These are phyloP conservation scores for Naganishia antarctica DNA, from an alignment of 768 basidiomycete species.

Conservation along the genomic window DNA sequence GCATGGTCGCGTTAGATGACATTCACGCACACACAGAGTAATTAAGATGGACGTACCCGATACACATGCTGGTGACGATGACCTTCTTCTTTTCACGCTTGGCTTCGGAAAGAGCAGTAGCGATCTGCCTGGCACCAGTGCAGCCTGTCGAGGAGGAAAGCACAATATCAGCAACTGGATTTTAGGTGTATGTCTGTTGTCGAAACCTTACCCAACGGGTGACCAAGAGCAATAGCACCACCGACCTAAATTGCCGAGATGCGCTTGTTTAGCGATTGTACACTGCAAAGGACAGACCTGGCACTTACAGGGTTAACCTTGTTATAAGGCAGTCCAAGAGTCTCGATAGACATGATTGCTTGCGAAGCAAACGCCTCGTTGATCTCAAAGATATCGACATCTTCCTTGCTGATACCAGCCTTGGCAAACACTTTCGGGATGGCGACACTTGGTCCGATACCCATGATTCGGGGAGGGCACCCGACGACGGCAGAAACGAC, in stretches of 20 bases:
- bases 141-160: slow-evolving; percentile 45
- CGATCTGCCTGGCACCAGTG: slow-evolving; percentile 82
- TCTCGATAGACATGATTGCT: slow-evolving; percentile 81
- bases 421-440: slow-evolving; percentile 71
- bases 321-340: slow-evolving; percentile 59
- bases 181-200: no score
- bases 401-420: slow-evolving; percentile 58
- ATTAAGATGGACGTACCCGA: slow-evolving; percentile 51
- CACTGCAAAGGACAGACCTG: slow-evolving; percentile 49
- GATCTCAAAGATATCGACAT: slow-evolving; percentile 51
- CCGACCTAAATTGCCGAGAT: slow-evolving; percentile 58
- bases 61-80: slow-evolving; percentile 74
- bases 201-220: slow-evolving; percentile 34
- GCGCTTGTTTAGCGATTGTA: no score
- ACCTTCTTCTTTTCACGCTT: slow-evolving; percentile 64
- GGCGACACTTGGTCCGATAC: slow-evolving; percentile 72
- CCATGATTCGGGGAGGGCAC: slow-evolving; percentile 36
- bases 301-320: slow-evolving; percentile 73
- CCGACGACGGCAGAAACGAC: slow-evolving; percentile 73
- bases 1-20: slow-evolving; percentile 13
- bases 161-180: slow-evolving; percentile 11
- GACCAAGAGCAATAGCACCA: slow-evolving; percentile 58
- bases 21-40: not conserved
- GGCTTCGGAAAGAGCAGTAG: slow-evolving; percentile 79
- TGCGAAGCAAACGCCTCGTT: slow-evolving; percentile 73